These are phyloP conservation scores for Syzygium grande DNA, from an alignment of 345 rosid species.

Conservation along the genomic window DNA sequence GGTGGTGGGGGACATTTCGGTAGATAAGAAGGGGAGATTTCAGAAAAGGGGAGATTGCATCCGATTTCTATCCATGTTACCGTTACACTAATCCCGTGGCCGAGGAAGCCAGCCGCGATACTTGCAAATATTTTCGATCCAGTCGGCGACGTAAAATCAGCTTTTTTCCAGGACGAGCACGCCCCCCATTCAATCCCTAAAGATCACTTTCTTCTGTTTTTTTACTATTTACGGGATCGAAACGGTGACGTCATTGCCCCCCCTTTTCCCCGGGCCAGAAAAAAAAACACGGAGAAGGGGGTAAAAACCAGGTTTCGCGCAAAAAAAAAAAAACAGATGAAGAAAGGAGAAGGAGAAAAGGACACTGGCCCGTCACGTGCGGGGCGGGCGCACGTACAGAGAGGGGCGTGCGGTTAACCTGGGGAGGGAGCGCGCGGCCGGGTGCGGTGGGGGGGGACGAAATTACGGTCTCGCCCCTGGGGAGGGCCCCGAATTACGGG, in stretches of 20 bases:
- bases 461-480: neutral
- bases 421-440: neutral
- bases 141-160: neutral
- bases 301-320: too few species aligned
- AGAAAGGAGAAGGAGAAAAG: accelerated
- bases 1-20: neutral
- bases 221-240: neutral
- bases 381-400: neutral
- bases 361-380: neutral
- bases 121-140: neutral
- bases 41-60: neutral
- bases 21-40: neutral
- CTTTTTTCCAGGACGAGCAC: neutral
- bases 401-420: neutral
- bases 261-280: neutral
- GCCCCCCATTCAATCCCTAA: neutral
- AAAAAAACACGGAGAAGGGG: neutral
- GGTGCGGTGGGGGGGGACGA: neutral
- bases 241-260: neutral
- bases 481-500: neutral
- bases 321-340: neutral
- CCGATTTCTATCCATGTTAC: neutral
- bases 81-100: neutral
- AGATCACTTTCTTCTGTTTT: neutral
- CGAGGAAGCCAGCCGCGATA: neutral